phyloP scores from a whole-genome alignment of 176 grass and related monocot species.

The Chrysopogon serrulatus region DNA sequence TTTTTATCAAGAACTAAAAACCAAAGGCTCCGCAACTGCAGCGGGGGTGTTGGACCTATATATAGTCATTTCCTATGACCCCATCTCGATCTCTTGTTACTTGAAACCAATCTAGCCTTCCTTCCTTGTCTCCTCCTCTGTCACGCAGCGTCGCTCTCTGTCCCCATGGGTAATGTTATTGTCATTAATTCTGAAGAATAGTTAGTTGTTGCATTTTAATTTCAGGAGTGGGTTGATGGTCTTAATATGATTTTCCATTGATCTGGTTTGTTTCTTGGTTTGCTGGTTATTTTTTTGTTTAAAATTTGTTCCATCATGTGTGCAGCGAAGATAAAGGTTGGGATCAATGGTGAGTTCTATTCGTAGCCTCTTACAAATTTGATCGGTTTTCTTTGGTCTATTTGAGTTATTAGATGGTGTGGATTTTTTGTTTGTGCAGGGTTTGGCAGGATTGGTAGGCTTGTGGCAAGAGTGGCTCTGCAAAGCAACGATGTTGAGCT shows the following conservation, averaged over 20 bases:
- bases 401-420: background rate
- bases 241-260: no score
- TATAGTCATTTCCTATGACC: no score
- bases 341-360: conserved; percentile 76
- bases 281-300: background rate
- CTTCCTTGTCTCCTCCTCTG: conserved; percentile 2
- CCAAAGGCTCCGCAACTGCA: background rate
- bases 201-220: no score
- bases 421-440: conserved; percentile 27
- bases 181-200: no score
- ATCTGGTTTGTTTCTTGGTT: background rate
- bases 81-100: background rate
- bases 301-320: no score
- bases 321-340: conserved; percentile 71
- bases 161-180: conserved; percentile 41
- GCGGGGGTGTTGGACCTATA: no score
- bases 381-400: background rate
- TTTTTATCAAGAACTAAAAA: background rate
- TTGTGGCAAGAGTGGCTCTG: conserved; percentile 72
- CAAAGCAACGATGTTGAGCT: conserved; percentile 78
- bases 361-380: background rate
- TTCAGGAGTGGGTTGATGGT: no score
- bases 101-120: background rate
- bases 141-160: background rate
- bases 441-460: conserved; percentile 70